phyloP scores from a whole-genome alignment of 2,329 filamentous ascomycete species.

The Colletotrichum navitas region DNA sequence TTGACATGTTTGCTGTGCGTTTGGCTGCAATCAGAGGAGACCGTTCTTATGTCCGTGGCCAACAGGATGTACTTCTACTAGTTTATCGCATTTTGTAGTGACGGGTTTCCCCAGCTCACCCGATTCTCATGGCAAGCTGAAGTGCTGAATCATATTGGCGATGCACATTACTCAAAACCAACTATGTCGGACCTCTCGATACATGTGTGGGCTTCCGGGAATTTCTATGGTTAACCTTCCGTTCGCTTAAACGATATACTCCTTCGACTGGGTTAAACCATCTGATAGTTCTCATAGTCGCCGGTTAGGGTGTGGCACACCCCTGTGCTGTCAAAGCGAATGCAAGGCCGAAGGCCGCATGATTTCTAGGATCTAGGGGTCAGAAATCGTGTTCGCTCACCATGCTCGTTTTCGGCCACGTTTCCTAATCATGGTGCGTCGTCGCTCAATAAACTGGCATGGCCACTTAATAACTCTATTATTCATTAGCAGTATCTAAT shows the following conservation, averaged over 20 bases:
- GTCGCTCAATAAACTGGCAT: neutral
- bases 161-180: slow-evolving; percentile 28
- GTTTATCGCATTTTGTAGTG: neutral
- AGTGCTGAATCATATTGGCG: neutral
- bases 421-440: too few relatives aligned
- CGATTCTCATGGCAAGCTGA: slow-evolving; percentile 11
- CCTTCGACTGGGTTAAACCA: slow-evolving; percentile 12
- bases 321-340: slow-evolving; percentile 25
- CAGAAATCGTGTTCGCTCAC: slow-evolving; percentile 14
- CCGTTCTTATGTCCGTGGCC: neutral
- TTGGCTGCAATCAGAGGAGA: neutral
- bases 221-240: slow-evolving; percentile 18
- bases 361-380: neutral
- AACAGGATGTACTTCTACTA: neutral
- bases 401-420: neutral
- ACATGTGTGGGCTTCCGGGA: neutral
- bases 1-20: slow-evolving; percentile 4
- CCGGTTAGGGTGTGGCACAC: slow-evolving; percentile 7
- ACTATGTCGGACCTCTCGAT: slow-evolving; percentile 25
- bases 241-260: too few relatives aligned
- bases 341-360: slow-evolving; percentile 16
- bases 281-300: slow-evolving; percentile 28
- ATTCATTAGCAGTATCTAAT: neutral
- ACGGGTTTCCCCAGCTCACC: neutral
- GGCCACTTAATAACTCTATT: neutral